Conservation (phyloP, 441 rosid genomes). For the Gossypium gossypioides region DNA sequence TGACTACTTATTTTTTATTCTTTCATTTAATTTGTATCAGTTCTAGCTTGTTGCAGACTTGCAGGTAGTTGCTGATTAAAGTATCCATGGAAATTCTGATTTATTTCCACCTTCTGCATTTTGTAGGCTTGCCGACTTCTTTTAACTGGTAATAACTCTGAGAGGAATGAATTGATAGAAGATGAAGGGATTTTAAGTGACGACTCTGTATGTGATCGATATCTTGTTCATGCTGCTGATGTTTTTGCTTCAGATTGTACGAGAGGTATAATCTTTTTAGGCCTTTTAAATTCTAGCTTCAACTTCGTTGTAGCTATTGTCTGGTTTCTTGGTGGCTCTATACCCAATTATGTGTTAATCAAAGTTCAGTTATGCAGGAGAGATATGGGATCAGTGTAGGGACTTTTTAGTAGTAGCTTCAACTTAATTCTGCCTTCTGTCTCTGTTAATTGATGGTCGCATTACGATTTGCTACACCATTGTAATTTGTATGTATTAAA, state of each 20-base stretch:
- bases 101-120: background rate
- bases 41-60: constrained; percentile 1
- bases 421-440: background rate
- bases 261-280: constrained; percentile 35
- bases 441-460: constrained; percentile 1
- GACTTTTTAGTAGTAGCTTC: constrained; percentile 4
- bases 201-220: constrained; percentile 40
- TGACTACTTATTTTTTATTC: background rate
- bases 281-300: constrained; percentile 6
- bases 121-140: constrained; percentile 71
- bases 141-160: constrained; percentile 45
- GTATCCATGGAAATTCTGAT: constrained; percentile 9
- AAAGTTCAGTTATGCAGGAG: constrained; percentile 17
- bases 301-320: background rate
- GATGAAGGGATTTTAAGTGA: constrained; percentile 44
- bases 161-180: constrained; percentile 45
- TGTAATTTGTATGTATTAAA: background rate
- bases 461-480: background rate
- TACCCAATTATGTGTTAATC: background rate
- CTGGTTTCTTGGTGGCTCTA: background rate
- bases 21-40: background rate
- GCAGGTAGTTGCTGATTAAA: constrained; percentile 7
- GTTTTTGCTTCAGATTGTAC: constrained; percentile 36
- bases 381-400: constrained; percentile 30
- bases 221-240: constrained; percentile 55